phyloP scores from a whole-genome alignment of 805 yeast genomes.

The Naumovozyma castellii region DNA sequence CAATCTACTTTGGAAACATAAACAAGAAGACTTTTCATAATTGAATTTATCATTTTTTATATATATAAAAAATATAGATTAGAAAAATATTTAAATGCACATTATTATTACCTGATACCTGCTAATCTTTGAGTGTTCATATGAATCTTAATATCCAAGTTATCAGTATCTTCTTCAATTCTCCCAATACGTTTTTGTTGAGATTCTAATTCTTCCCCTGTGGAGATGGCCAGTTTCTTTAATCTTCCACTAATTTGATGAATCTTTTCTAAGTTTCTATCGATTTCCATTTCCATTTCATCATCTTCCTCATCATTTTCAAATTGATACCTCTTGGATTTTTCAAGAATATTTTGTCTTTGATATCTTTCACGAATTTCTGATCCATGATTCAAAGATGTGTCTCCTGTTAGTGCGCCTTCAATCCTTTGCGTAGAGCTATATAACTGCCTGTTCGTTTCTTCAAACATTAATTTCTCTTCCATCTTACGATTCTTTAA shows the following conservation, averaged over 20 bases:
- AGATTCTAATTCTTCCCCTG: conserved; percentile 66
- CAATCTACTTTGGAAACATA: no score
- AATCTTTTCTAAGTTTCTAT: conserved; percentile 72
- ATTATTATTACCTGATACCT: conserved; percentile 34
- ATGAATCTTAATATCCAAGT: conserved; percentile 74
- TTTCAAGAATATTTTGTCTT: conserved; percentile 32
- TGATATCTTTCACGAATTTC: conserved; percentile 31
- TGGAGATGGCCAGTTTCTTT: conserved; percentile 59
- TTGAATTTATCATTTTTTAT: no score
- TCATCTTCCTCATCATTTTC: conserved; percentile 92
- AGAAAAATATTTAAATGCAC: neutral
- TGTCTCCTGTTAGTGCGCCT: conserved; percentile 39
- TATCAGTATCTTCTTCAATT: conserved; percentile 78
- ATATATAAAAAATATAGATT: no score
- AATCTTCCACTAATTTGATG: conserved; percentile 58
- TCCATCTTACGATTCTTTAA: conserved; percentile 52
- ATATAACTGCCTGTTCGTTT: conserved; percentile 48
- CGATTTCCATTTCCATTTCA: conserved; percentile 81
- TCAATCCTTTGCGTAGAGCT: conserved; percentile 62
- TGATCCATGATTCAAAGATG: conserved; percentile 20
- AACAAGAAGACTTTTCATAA: no score
- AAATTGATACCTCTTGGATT: conserved; percentile 64
- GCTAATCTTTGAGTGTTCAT: conserved; percentile 62
- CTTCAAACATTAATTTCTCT: conserved; percentile 54
- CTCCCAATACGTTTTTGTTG: conserved; percentile 68